Percentiles rank a stretch among this genome's conserved stretches.
These are phyloP conservation scores for Ceratocystis cubensis DNA, from an alignment of 2,329 filamentous ascomycete species.

Conservation along the genomic window DNA sequence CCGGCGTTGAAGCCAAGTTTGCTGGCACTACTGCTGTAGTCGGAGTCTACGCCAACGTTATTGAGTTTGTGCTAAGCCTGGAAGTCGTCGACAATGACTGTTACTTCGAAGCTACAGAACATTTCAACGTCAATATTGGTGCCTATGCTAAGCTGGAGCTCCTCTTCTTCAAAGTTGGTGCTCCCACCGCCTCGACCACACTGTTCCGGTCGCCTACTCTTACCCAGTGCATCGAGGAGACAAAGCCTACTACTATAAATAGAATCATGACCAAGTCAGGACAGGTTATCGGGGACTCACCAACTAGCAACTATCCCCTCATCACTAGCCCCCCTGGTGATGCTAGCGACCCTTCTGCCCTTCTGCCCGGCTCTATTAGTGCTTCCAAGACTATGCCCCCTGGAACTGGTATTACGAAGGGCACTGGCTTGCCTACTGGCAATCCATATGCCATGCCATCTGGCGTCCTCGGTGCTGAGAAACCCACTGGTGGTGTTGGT, in stretches of 20 bases:
- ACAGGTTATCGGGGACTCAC: background rate
- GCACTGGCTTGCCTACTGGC: background rate
- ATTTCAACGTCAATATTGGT: conserved; percentile 32
- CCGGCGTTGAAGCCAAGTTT: conserved; percentile 31
- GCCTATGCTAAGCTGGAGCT: conserved; percentile 30
- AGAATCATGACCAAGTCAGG: conserved; percentile 4
- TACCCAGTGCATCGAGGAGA: conserved; percentile 29
- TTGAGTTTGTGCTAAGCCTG: conserved; percentile 39
- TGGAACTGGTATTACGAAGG: background rate
- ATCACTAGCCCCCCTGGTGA: background rate
- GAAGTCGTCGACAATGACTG: conserved; percentile 29
- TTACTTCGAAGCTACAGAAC: conserved; percentile 28
- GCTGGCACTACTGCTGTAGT: conserved; percentile 34
- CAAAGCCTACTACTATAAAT: conserved; percentile 12
- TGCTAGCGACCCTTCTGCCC: background rate
- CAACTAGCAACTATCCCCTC: background rate
- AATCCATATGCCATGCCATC: background rate
- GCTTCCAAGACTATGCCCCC: background rate
- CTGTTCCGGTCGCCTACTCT: conserved; percentile 30
- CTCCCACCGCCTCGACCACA: conserved; percentile 32
- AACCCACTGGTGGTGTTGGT: background rate
- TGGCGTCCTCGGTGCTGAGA: background rate
- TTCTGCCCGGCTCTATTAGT: background rate
- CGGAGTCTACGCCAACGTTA: conserved; percentile 39
- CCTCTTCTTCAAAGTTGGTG: conserved; percentile 31